Conservation (phyloP, 164 flowering plant genomes). For the Aristolochia fimbriata region DNA sequence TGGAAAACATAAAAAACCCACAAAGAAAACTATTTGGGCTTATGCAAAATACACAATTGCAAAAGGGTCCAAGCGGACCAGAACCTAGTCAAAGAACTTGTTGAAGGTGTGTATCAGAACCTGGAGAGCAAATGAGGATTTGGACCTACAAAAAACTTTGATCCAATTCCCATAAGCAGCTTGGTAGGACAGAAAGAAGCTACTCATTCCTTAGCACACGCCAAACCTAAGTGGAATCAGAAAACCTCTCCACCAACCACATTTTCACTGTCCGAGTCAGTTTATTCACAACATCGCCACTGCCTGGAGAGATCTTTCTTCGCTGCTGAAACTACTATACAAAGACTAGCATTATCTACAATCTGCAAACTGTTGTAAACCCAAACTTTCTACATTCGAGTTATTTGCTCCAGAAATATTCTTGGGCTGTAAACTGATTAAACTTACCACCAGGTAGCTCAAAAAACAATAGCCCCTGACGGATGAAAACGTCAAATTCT, state of each 20-base stretch:
- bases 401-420: not conserved
- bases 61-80: not conserved
- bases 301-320: not conserved
- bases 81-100: not conserved
- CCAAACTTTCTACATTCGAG: not conserved
- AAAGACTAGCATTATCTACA: not conserved
- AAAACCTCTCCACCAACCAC: constrained; percentile 12
- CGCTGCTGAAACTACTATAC: not conserved
- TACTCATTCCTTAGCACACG: constrained; percentile 17
- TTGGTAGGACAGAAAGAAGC: constrained; percentile 17
- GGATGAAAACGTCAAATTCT: not conserved
- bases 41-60: not conserved
- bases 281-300: constrained; percentile 10
- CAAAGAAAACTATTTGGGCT: constrained; percentile 10
- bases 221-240: constrained; percentile 14
- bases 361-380: not conserved
- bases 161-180: constrained; percentile 36
- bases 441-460: not conserved
- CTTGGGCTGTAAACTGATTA: not conserved
- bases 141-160: constrained; percentile 31
- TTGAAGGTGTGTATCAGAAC: not conserved
- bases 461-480: not conserved
- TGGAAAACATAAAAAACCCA: not conserved
- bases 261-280: constrained; percentile 9
- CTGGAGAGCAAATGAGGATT: constrained; percentile 17